Evolutionary conservation across 257 asterid genomes (phyloP).

Genomic region (Agastache rugosa): DNA sequence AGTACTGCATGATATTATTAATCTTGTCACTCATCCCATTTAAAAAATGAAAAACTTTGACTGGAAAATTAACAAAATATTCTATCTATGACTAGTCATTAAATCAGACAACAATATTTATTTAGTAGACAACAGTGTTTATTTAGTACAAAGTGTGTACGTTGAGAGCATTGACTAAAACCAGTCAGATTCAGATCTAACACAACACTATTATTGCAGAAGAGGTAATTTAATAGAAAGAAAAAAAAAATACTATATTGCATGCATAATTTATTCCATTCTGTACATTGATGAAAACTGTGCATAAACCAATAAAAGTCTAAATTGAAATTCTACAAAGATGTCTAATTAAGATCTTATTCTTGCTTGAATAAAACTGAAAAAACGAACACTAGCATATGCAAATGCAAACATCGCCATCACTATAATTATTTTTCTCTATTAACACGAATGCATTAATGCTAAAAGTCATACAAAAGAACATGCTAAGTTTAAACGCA

Average conservation of each 20-base stretch:
- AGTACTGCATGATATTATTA: neutral
- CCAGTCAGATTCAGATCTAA: conserved; percentile 25
- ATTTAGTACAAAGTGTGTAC: neutral
- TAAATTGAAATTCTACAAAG: neutral
- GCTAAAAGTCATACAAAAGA: neutral
- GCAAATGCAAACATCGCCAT: conserved; percentile 16
- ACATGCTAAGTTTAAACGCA: conserved; percentile 11
- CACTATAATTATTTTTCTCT: neutral
- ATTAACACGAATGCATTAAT: neutral
- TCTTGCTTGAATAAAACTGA: neutral
- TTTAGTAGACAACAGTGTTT: neutral
- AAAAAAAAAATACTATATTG: too few species aligned
- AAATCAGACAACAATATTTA: neutral
- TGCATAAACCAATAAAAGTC: neutral
- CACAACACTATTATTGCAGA: neutral
- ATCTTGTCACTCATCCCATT: neutral
- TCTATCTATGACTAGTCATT: neutral
- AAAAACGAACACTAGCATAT: neutral
- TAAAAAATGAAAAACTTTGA: neutral
- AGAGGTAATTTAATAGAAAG: neutral
- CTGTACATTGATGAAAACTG: neutral
- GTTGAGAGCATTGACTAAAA: conserved; percentile 27
- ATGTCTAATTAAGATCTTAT: neutral
- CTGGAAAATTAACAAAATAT: neutral
- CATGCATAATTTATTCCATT: neutral